phyloP scores from a whole-genome alignment of 805 yeast species.

The Scheffersomyces coipomensis region DNA sequence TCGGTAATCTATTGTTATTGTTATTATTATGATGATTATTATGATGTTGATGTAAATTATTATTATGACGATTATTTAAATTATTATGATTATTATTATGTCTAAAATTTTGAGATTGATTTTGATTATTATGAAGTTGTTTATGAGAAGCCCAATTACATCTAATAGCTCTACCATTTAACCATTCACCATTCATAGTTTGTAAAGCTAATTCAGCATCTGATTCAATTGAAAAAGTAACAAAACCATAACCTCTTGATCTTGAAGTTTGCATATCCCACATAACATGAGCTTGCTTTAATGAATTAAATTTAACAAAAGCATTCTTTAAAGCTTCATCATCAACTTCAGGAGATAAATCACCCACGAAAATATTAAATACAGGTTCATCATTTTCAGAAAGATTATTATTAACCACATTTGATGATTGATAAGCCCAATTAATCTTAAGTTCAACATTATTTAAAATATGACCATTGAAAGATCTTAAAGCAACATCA shows the following conservation, averaged over 20 bases:
- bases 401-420: constrained; percentile 46
- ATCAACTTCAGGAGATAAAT: constrained; percentile 75
- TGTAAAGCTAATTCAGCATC: constrained; percentile 76
- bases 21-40: constrained; percentile 8
- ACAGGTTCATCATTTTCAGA: constrained; percentile 42
- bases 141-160: constrained; percentile 88
- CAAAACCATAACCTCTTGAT: constrained; percentile 90
- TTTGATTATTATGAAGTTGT: constrained; percentile 27
- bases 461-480: constrained; percentile 59
- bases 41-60: constrained; percentile 7
- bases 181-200: constrained; percentile 69
- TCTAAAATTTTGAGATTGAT: constrained; percentile 12
- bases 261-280: constrained; percentile 96
- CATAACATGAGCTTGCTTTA: constrained; percentile 88
- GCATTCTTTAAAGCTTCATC: constrained; percentile 66
- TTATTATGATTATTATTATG: constrained; percentile 11
- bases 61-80: constrained; percentile 13
- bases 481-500: constrained; percentile 54
- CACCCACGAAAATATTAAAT: constrained; percentile 82
- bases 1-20: constrained; percentile 12
- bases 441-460: constrained; percentile 61
- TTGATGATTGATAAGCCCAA: constrained; percentile 84
- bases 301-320: constrained; percentile 56
- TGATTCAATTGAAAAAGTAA: constrained; percentile 60
- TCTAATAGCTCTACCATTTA: constrained; percentile 76